These are phyloP conservation scores for Cymbopogon citratus DNA, from an alignment of 176 grass and related monocot species.

Conservation along the genomic window DNA sequence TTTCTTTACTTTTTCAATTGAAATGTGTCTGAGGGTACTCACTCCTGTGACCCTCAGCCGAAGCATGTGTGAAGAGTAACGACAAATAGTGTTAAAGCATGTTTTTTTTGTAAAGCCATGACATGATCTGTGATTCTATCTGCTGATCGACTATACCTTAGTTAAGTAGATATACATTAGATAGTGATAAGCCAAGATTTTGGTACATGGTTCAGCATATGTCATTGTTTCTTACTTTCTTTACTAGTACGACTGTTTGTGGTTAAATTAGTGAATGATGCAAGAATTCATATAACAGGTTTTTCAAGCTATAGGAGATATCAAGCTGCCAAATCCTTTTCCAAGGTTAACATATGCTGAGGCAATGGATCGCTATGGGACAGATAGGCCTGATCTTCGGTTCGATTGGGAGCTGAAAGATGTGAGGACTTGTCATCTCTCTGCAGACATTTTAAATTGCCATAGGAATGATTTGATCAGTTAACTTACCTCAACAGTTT, in stretches of 20 bases:
- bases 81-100: not conserved
- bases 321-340: conserved; percentile 84
- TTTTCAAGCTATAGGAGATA: conserved; percentile 69
- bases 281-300: conserved; percentile 51
- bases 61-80: not conserved
- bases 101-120: conserved; percentile 3
- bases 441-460: conserved; percentile 13
- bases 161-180: conserved; percentile 13
- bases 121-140: not conserved
- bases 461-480: not conserved
- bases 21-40: not conserved
- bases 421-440: conserved; percentile 52
- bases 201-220: not conserved
- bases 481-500: not conserved
- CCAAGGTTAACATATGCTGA: conserved; percentile 80
- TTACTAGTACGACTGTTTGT: conserved; percentile 13
- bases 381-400: conserved; percentile 93
- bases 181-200: conserved; percentile 3
- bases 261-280: conserved; percentile 25
- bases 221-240: conserved; percentile 3
- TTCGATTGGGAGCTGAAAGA: conserved; percentile 87
- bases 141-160: not conserved
- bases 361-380: conserved; percentile 83
- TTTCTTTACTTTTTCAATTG: not conserved
- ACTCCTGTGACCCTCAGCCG: not conserved